Evolutionary conservation across 1,139 yeast species (phyloP), one percentile per base, ranked within the genome.

Genomic region (Lodderomyces margitis): DNA sequence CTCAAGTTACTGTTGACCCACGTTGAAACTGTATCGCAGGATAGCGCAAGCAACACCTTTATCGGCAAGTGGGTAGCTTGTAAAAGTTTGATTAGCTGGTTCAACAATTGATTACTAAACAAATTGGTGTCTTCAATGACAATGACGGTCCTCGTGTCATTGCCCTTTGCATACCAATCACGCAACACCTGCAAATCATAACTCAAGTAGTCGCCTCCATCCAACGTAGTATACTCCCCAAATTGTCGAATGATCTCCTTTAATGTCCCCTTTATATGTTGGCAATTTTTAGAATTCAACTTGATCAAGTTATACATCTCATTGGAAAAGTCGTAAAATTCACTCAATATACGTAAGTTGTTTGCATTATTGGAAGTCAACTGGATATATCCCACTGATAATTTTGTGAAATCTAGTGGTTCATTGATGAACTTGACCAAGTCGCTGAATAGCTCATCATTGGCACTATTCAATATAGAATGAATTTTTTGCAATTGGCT

Each of bases 91-190:
- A 83, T 52, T 27, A 82, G 54, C 21, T 73, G 78, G 36, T 79
- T 68, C 17, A 83, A 55, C 2, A 80, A 66, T n/a, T 67, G 68
- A 9, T 70, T 62, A 33, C 73, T 75, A 44, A 83, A 72, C 2
- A 84, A 71, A 51, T 80, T 86, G 1, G 85, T 74, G 55, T 83
- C 88, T 52, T 83, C 86, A n/a, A 84, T 54, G 5, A 81, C 60
- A 19, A 4, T 80, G 58, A 11, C 78, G 59, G 15, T 75, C 53
- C 17, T 21, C 10, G 44, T 15, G 46, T 42, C 12, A 34, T 45
- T 47, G 50, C 23, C 23, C 37, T 32, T 17, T 8, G 44, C 36
- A 41, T 60, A 71, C 78, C 81, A 79, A 28, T 74, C 77, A 17
- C 58, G 66, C 11, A 80, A 55, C n/a, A 74, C 62, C 42, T 77